Conservation (phyloP, 169 alveolate genomes). For the Babesia bovis region DNA sequence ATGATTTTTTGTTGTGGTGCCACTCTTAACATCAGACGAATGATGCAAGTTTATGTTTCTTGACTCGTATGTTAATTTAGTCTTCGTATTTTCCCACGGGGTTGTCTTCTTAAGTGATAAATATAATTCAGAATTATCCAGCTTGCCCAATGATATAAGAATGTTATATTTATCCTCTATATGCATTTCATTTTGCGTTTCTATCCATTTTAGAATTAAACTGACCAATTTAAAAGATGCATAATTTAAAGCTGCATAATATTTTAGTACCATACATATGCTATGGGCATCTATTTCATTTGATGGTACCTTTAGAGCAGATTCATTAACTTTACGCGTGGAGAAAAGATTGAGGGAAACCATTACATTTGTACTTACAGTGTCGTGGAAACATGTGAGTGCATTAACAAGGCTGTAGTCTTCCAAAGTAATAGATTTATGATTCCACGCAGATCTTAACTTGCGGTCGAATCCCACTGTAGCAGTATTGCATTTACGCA, state of each 20-base stretch:
- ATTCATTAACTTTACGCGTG: background rate
- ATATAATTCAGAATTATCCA: background rate
- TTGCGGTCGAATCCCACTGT: background rate
- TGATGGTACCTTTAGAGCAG: background rate
- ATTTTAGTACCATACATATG: slow-evolving; percentile 45
- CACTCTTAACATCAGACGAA: no score
- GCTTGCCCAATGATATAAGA: slow-evolving; percentile 4
- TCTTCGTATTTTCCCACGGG: no score
- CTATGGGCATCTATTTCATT: slow-evolving; percentile 35
- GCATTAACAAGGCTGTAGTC: background rate
- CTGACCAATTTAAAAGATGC: background rate
- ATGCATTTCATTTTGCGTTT: background rate
- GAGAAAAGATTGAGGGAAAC: background rate
- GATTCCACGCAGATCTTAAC: background rate
- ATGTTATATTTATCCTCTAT: slow-evolving; percentile 4
- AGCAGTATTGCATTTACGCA: background rate
- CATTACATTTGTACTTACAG: background rate
- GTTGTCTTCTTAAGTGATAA: no score
- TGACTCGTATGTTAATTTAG: no score
- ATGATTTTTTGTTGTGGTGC: no score
- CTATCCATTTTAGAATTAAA: background rate
- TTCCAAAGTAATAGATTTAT: background rate
- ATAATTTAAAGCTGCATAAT: background rate
- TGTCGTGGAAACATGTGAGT: background rate
- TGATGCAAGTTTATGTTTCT: no score